Evolutionary conservation across 2,329 filamentous ascomycete genomes (phyloP).

Genomic region (Aspergillus glaucus): DNA sequence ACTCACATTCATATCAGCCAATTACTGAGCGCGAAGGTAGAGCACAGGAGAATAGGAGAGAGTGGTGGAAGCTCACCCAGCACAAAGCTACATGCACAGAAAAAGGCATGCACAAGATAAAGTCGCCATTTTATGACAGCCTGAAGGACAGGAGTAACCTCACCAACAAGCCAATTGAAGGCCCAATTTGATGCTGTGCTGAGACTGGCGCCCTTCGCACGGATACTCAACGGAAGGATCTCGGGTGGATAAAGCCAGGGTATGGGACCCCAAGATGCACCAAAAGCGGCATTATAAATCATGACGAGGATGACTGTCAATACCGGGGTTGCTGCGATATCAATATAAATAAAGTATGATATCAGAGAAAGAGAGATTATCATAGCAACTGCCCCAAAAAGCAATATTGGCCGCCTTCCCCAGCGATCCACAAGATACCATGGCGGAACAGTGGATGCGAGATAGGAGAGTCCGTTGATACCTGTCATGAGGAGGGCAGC

Average conservation of each 20-base stretch:
- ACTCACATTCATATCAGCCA: not conserved
- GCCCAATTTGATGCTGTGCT: slow-evolving; percentile 98
- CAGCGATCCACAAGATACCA: slow-evolving; percentile 96
- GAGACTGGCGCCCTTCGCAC: slow-evolving; percentile 92
- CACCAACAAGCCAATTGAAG: slow-evolving; percentile 95
- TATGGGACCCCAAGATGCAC: slow-evolving; percentile 95
- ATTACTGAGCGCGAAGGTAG: not conserved
- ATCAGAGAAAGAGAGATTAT: slow-evolving; percentile 78
- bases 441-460: slow-evolving; percentile 85
- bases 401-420: slow-evolving; percentile 80
- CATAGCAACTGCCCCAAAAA: slow-evolving; percentile 88
- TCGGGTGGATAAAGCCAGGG: slow-evolving; percentile 99
- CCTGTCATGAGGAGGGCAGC: slow-evolving; percentile 94
- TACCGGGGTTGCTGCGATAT: slow-evolving; percentile 67
- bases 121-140: slow-evolving; percentile 88
- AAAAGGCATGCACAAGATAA: slow-evolving; percentile 93
- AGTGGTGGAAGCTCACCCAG: slow-evolving; percentile 62
- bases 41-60: not conserved
- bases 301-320: slow-evolving; percentile 93
- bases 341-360: slow-evolving; percentile 90
- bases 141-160: slow-evolving; percentile 89
- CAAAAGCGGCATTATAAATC: slow-evolving; percentile 97
- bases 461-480: slow-evolving; percentile 86
- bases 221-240: slow-evolving; percentile 91
- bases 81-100: slow-evolving; percentile 90